These are phyloP conservation scores for Daldinia decipiens DNA, from an alignment of 495 filamentous ascomycete species.

Conservation along the genomic window DNA sequence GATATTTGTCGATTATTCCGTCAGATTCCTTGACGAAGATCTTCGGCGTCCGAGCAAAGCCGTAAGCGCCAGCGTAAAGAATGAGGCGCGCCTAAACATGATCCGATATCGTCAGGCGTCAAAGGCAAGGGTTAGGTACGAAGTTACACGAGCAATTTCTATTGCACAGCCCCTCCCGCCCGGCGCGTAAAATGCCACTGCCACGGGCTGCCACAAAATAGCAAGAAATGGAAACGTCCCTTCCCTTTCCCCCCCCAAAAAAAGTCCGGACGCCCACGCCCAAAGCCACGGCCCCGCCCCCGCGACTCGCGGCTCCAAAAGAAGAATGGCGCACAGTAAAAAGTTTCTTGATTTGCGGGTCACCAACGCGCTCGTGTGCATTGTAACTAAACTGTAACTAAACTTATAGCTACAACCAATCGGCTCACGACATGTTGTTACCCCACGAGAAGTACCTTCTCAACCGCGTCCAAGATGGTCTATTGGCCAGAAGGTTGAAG, in stretches of 20 bases:
- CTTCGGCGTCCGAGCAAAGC: conserved; percentile 12
- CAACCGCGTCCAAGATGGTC: conserved; percentile 28
- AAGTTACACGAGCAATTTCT: neutral
- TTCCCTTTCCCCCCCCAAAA: neutral
- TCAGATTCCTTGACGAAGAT: conserved; percentile 15
- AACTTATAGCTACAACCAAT: conserved; percentile 12
- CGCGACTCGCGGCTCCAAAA: conserved; percentile 9
- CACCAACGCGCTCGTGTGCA: neutral
- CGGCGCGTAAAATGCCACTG: conserved; percentile 26
- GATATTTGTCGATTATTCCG: conserved; percentile 11
- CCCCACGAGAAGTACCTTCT: conserved; percentile 28
- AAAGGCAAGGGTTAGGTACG: conserved; percentile 2
- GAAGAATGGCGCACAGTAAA: neutral
- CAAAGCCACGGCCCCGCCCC: conserved; percentile 5
- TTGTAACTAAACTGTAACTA: neutral
- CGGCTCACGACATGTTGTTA: conserved; percentile 12
- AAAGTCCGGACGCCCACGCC: neutral
- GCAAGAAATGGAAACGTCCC: neutral
- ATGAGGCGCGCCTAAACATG: conserved; percentile 22
- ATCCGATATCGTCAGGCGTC: conserved; percentile 10
- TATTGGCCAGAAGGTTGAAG: conserved; percentile 22
- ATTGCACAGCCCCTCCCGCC: conserved; percentile 28
- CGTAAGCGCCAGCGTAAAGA: conserved; percentile 6
- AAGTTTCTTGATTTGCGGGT: conserved; percentile 10
- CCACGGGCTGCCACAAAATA: conserved; percentile 1